phyloP scores from a whole-genome alignment of 805 yeast genomes.

The Pichia sporocuriosa region DNA sequence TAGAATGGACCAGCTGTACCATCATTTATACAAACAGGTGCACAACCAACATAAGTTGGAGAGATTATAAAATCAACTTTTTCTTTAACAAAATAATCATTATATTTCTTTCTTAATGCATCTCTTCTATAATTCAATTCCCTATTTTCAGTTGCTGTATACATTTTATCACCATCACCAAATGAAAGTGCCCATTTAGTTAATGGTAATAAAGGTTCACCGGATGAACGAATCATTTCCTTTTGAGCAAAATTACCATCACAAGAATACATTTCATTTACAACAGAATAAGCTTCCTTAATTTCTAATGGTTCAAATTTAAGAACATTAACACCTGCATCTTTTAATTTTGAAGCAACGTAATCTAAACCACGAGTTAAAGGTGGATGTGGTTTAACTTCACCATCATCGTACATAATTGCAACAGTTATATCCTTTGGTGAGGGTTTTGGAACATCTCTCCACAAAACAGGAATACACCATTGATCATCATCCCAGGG shows the following conservation, averaged over 20 bases:
- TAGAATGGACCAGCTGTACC: slow-evolving; percentile 44
- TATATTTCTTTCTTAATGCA: slow-evolving; percentile 49
- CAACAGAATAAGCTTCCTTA: slow-evolving; percentile 53
- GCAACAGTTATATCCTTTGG: slow-evolving; percentile 49
- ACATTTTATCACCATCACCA: slow-evolving; percentile 49
- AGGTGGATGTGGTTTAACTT: slow-evolving; percentile 65
- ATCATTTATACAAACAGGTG: slow-evolving; percentile 54
- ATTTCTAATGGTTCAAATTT: slow-evolving; percentile 54
- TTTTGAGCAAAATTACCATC: slow-evolving; percentile 63
- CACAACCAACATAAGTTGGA: slow-evolving; percentile 63
- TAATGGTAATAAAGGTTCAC: slow-evolving; percentile 62
- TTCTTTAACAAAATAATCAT: slow-evolving; percentile 44
- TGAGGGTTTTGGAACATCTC: slow-evolving; percentile 33
- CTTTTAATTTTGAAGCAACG: slow-evolving; percentile 46
- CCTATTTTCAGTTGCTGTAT: slow-evolving; percentile 47
- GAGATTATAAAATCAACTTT: slow-evolving; percentile 60
- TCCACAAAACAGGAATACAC: slow-evolving; percentile 48
- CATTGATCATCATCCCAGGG: slow-evolving; percentile 52
- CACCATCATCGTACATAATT: slow-evolving; percentile 55
- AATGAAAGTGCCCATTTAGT: slow-evolving; percentile 54
- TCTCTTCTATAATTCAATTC: slow-evolving; percentile 52
- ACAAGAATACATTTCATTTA: slow-evolving; percentile 46
- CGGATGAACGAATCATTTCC: slow-evolving; percentile 46
- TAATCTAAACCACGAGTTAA: slow-evolving; percentile 48
- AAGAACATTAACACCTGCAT: slow-evolving; percentile 52